A percentile compares a stretch with the other conserved stretches of the same genome.
Evolutionary conservation across 139 green algal species (phyloP).

Genomic region (Chlamydomonas applanata): DNA sequence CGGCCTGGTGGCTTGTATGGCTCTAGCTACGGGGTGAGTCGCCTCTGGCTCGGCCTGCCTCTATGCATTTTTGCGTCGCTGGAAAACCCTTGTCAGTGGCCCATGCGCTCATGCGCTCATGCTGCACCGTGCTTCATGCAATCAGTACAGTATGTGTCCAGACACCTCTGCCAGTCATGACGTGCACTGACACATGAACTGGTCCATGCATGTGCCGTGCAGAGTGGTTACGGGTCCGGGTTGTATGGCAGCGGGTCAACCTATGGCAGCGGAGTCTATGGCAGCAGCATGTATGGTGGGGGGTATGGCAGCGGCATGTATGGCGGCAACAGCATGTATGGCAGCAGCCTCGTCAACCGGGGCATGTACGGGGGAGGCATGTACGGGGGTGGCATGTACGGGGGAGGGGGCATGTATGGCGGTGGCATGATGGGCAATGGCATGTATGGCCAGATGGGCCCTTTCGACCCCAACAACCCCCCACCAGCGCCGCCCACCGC

Average conservation of each 20-base stretch:
- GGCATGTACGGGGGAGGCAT: constrained; percentile 46
- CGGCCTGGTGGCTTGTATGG: neutral
- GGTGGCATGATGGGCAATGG: constrained; percentile 11
- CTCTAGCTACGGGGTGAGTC: neutral
- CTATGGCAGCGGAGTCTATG: constrained; percentile 25
- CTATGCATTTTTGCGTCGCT: too few relatives aligned
- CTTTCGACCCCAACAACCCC: constrained; percentile 39
- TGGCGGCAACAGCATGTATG: constrained; percentile 39
- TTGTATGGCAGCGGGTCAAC: constrained; percentile 8
- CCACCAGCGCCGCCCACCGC: constrained; percentile 44
- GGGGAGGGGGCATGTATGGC: constrained; percentile 19
- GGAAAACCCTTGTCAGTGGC: too few relatives aligned
- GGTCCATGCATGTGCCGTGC: neutral
- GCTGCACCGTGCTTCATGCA: too few relatives aligned
- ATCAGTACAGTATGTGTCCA: too few relatives aligned
- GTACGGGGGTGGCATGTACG: constrained; percentile 34
- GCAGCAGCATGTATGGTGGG: constrained; percentile 39
- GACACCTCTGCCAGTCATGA: too few relatives aligned
- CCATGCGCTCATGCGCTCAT: too few relatives aligned
- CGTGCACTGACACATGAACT: too few relatives aligned
- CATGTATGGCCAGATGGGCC: constrained; percentile 23
- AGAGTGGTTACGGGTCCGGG: constrained; percentile 7
- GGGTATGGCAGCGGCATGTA: constrained; percentile 53
- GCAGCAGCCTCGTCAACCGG: constrained; percentile 32
- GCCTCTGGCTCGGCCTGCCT: neutral